phyloP scores from a whole-genome alignment of 2,329 filamentous ascomycete species.

The Aureobasidium sp. region DNA sequence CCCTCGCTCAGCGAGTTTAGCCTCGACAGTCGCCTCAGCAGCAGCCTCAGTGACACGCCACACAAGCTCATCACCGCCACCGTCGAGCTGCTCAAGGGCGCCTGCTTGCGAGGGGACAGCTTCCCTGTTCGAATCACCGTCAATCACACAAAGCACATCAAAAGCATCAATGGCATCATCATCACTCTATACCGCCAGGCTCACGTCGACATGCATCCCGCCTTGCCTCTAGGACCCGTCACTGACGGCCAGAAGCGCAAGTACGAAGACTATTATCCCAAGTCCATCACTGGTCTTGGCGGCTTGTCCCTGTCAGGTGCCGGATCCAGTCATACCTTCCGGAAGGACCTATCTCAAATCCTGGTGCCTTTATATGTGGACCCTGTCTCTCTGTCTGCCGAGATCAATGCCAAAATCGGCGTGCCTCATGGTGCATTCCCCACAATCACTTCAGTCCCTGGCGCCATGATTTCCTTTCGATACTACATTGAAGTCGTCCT shows the following conservation, averaged over 20 bases:
- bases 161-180: conserved; percentile 87
- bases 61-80: conserved; percentile 80
- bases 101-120: conserved; percentile 77
- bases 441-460: conserved; percentile 81
- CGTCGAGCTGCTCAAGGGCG: conserved; percentile 73
- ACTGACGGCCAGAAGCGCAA: conserved; percentile 62
- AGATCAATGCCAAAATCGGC: conserved; percentile 74
- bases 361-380: conserved; percentile 86
- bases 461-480: conserved; percentile 89
- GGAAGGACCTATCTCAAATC: conserved; percentile 86
- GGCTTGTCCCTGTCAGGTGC: conserved; percentile 81
- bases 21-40: conserved; percentile 50
- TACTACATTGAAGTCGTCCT: conserved; percentile 91
- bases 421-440: conserved; percentile 89
- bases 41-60: conserved; percentile 52
- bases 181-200: conserved; percentile 88
- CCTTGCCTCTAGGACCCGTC: conserved; percentile 53
- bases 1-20: conserved; percentile 36
- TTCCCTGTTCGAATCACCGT: conserved; percentile 74
- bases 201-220: conserved; percentile 73
- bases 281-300: conserved; percentile 76
- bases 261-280: conserved; percentile 79
- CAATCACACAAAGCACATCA: conserved; percentile 80
- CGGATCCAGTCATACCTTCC: conserved; percentile 83
- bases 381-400: conserved; percentile 67